Evolutionary conservation across 306 rosid genomes (phyloP).

Genomic region (cucumber (Cucumis sativus)): DNA sequence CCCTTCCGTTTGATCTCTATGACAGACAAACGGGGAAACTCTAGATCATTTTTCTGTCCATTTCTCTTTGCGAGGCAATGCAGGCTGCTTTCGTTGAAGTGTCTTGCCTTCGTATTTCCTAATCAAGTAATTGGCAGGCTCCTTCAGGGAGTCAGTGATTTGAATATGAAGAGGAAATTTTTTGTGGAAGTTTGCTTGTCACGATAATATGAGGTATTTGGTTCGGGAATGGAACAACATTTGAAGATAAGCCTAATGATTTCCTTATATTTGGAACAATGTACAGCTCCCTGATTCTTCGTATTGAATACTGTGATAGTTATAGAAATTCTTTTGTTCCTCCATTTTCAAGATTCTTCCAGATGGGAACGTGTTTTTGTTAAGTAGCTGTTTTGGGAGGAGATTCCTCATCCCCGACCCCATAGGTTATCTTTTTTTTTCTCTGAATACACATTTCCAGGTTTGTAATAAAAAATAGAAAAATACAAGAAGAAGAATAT

Average conservation of each 20-base stretch:
- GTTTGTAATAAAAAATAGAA: background rate
- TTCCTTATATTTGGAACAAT: background rate
- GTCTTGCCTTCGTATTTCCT: too few relatives aligned
- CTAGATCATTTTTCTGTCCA: too few relatives aligned
- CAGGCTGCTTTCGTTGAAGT: too few relatives aligned
- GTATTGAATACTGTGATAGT: background rate
- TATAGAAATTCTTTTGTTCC: background rate
- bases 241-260: background rate
- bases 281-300: background rate
- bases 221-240: background rate
- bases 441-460: background rate
- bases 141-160: background rate
- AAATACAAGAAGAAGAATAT: background rate
- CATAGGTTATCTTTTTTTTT: background rate
- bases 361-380: background rate
- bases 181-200: background rate
- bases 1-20: too few relatives aligned
- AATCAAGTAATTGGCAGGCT: too few relatives aligned
- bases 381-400: background rate
- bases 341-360: background rate
- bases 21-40: too few relatives aligned
- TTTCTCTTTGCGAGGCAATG: too few relatives aligned
- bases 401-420: background rate
- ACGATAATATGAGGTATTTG: background rate
- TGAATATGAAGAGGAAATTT: background rate